Conservation (phyloP, 768 basidiomycete species). For the Suillus variegatus region DNA sequence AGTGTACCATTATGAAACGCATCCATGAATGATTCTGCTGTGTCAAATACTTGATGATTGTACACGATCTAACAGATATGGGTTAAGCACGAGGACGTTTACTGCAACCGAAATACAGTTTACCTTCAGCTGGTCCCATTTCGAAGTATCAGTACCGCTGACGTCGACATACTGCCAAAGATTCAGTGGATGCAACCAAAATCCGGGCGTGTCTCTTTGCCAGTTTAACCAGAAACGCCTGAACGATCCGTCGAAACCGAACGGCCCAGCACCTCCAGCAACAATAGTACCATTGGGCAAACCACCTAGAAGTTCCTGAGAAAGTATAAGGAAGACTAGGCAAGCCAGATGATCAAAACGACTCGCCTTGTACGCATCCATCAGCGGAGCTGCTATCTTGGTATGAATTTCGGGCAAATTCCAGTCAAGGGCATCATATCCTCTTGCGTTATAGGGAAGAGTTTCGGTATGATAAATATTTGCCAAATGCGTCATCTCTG, state of each 20-base stretch:
- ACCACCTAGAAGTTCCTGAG: conserved; percentile 51
- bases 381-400: conserved; percentile 36
- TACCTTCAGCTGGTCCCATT: conserved; percentile 58
- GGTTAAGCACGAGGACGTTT: conserved; percentile 2
- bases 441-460: conserved; percentile 57
- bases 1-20: conserved; percentile 58
- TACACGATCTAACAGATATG: conserved; percentile 47
- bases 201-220: conserved; percentile 49
- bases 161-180: conserved; percentile 61
- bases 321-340: conserved; percentile 5
- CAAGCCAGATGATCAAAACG: neutral
- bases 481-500: conserved; percentile 41
- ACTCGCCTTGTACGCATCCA: conserved; percentile 44
- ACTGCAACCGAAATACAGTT: neutral
- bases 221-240: conserved; percentile 55
- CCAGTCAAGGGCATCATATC: conserved; percentile 32
- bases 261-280: conserved; percentile 47
- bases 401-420: conserved; percentile 29
- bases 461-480: conserved; percentile 54
- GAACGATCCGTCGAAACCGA: conserved; percentile 62
- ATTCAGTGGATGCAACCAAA: conserved; percentile 52
- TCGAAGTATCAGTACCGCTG: conserved; percentile 49
- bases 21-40: conserved; percentile 48
- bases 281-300: conserved; percentile 50
- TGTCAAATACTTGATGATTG: conserved; percentile 56